Conservation (phyloP, 768 basidiomycete genomes). For the Tylopilus sp. region DNA sequence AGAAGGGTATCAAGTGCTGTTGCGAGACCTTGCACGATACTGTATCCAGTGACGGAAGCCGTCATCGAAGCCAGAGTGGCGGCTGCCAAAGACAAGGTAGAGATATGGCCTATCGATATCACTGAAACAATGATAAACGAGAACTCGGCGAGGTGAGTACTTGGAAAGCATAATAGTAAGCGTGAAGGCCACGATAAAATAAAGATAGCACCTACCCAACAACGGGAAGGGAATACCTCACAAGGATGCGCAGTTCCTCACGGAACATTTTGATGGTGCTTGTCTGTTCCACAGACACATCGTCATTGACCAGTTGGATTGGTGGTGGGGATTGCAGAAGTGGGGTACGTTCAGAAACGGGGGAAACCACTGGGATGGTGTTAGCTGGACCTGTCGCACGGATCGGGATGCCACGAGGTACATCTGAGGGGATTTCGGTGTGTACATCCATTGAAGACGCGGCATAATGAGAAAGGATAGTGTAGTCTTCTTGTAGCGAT, state of each 20-base stretch:
- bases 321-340: conserved; percentile 45
- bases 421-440: conserved; percentile 7
- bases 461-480: conserved; percentile 52
- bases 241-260: conserved; percentile 59
- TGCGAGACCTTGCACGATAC: conserved; percentile 79
- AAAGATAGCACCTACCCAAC: conserved; percentile 53
- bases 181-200: not conserved
- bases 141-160: conserved; percentile 84
- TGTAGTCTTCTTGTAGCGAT: conserved; percentile 65
- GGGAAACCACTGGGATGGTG: not conserved
- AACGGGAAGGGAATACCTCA: conserved; percentile 67
- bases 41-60: conserved; percentile 51
- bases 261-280: conserved; percentile 37
- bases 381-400: not conserved
- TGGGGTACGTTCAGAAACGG: conserved; percentile 51
- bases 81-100: conserved; percentile 85
- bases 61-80: conserved; percentile 75
- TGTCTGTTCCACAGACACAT: conserved; percentile 14
- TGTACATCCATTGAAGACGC: conserved; percentile 21
- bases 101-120: conserved; percentile 86
- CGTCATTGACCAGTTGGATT: conserved; percentile 38
- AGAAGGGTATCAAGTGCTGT: conserved; percentile 91
- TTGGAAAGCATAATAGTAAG: conserved; percentile 24
- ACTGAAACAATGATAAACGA: conserved; percentile 82
- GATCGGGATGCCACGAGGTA: conserved; percentile 20